Conservation (phyloP, 2,329 filamentous ascomycete genomes). For the Trichophyton mentagrophytes region DNA sequence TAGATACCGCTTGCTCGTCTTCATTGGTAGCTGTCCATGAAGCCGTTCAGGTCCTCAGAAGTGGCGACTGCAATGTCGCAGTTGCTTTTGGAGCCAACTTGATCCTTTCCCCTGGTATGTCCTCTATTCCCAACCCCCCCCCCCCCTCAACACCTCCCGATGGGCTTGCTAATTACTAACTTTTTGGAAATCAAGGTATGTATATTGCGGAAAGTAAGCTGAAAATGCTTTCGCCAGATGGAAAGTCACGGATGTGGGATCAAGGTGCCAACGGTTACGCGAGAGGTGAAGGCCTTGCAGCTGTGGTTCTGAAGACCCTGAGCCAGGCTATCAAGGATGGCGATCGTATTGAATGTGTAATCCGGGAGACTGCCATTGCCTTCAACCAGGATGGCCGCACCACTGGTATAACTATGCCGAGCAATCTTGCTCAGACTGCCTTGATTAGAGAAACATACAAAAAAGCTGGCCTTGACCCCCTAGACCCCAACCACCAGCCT, state of each 20-base stretch:
- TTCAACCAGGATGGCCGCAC: conserved; percentile 22
- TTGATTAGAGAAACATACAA: conserved; percentile 24
- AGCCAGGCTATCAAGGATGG: conserved; percentile 22
- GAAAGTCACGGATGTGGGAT: conserved; percentile 22
- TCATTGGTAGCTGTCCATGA: conserved; percentile 7
- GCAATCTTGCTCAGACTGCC: conserved; percentile 14
- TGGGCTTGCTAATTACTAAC: not conserved
- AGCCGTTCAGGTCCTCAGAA: conserved; percentile 4
- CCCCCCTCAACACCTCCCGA: no score
- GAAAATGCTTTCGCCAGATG: conserved; percentile 26
- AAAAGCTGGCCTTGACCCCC: conserved; percentile 16
- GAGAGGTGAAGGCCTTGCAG: conserved; percentile 26
- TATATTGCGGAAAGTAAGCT: conserved; percentile 20
- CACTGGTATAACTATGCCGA: conserved; percentile 16
- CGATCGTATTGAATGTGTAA: conserved; percentile 24
- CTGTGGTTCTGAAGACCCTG: conserved; percentile 23
- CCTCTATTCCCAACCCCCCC: not conserved
- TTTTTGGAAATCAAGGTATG: not conserved
- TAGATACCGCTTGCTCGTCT: not conserved
- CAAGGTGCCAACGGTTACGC: conserved; percentile 24
- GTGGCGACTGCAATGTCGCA: conserved; percentile 13
- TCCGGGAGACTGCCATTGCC: conserved; percentile 21
- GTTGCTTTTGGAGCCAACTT: not conserved
- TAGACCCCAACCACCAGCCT: not conserved
- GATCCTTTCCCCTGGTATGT: not conserved